These are phyloP conservation scores for Pulveroboletus frians DNA, from an alignment of 768 basidiomycete species.

Conservation along the genomic window DNA sequence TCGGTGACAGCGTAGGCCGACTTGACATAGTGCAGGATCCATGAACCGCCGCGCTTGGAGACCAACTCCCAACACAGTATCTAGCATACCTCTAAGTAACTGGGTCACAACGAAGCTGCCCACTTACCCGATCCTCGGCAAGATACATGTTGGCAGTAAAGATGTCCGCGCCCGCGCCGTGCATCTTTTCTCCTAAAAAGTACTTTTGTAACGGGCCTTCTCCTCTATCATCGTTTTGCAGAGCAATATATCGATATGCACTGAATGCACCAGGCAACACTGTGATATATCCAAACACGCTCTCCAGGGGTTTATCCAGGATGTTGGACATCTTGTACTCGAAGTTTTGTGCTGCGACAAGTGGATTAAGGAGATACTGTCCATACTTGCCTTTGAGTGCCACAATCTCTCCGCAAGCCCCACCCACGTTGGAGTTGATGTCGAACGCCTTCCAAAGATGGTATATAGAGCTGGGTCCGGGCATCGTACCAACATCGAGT, in stretches of 20 bases:
- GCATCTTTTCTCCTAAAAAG: conserved; percentile 96
- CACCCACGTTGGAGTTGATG: conserved; percentile 84
- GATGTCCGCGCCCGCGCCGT: conserved; percentile 81
- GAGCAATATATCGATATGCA: conserved; percentile 84
- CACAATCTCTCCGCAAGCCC: conserved; percentile 95
- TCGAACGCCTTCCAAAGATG: conserved; percentile 95
- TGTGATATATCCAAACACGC: conserved; percentile 89
- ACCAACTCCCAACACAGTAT: conserved; percentile 98
- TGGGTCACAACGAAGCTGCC: background rate
- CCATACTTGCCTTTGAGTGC: conserved; percentile 85
- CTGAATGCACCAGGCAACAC: conserved; percentile 92
- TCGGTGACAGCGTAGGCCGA: conserved; percentile 90
- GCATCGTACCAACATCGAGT: conserved; percentile 83
- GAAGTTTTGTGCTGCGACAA: conserved; percentile 89
- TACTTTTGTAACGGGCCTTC: conserved; percentile 93
- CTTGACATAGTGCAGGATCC: conserved; percentile 96
- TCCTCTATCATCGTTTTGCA: conserved; percentile 79
- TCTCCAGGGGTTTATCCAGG: conserved; percentile 86
- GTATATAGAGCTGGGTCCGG: conserved; percentile 84
- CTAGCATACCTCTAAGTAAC: conserved; percentile 32
- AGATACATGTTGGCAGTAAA: conserved; percentile 97
- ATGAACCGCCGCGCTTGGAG: conserved; percentile 83
- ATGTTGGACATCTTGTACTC: conserved; percentile 96
- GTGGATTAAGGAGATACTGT: conserved; percentile 73
- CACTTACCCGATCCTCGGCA: conserved; percentile 74